Evolutionary conservation across 176 grass and related monocot genomes (phyloP), one percentile per base, ranked within the genome.

Genomic region (Avena insularis): DNA sequence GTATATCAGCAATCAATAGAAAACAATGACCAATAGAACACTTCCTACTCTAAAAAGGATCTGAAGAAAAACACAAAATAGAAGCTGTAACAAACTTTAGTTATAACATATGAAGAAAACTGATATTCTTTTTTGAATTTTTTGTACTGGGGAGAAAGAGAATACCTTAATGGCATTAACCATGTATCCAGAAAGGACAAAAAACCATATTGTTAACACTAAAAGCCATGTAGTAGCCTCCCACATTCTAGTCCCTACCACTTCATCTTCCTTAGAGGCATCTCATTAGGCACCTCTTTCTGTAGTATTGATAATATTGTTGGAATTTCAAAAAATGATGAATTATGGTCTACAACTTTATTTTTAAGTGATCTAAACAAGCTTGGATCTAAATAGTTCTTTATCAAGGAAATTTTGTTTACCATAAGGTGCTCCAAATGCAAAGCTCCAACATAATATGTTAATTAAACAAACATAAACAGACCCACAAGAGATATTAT

Each of bases 81-180:
- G 11, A 7, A n/a, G 5, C 12, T 71, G 15, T 36, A 79, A 54
- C 56, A 25, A 82, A 59, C 40, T 71, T 83, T n/a, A 33, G 9
- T 72, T 83, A 85, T 49, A 31, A 71, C 51, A 29, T 46, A 53
- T 46, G 6, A 76, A 17, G 61, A 59, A 66, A 70, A 53, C 25
- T 85, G 13, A n/a, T 51, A 15, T 35, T 53, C 29, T 38, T 19
- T 16, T 64, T 77, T 13, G 29, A 29, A 29, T 29, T 62, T 71
- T n/a, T 79, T 68, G 33, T 50, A 79, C 35, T 75, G 20, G 4
- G 29, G 29, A 78, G 27, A 80, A 66, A 47, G 48, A 33, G 14
- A 87, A 62, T 95, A 98, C 95, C 95, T 98, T 83, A 79, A 98
- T 98, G 50, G 93, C 86, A 89, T 87, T 84, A 79, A 98, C 91